phyloP scores from a whole-genome alignment of 192 early-diverging fungal genomes.

The Coemansia sp. region DNA sequence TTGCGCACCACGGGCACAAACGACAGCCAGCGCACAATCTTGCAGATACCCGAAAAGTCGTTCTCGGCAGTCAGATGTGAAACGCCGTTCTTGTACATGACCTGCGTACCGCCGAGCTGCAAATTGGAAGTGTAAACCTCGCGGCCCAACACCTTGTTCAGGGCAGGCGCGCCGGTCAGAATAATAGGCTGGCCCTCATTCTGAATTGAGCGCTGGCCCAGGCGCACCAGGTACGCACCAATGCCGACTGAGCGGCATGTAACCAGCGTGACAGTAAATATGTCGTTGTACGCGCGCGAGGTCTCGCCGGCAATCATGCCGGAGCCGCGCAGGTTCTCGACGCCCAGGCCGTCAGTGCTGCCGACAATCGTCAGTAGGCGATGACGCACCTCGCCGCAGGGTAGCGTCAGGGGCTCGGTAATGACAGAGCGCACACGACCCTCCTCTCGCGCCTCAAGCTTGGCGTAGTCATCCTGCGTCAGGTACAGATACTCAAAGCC shows the following conservation, averaged over 20 bases:
- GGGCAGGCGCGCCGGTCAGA: constrained; percentile 91
- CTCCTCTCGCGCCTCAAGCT: constrained; percentile 57
- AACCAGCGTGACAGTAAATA: constrained; percentile 95
- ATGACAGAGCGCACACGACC: constrained; percentile 68
- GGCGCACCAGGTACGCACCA: constrained; percentile 96
- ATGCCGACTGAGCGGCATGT: constrained; percentile 99
- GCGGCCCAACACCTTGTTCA: constrained; percentile 98
- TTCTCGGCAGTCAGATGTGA: constrained; percentile 96
- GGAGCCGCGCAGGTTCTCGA: constrained; percentile 95
- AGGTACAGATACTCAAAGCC: constrained; percentile 96
- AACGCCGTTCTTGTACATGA: constrained; percentile 99
- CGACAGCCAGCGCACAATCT: constrained; percentile 92
- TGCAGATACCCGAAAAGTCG: constrained; percentile 87
- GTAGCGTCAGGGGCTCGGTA: constrained; percentile 59
- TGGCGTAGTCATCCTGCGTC: constrained; percentile 66
- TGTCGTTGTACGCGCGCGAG: constrained; percentile 93
- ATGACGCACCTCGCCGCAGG: constrained; percentile 75
- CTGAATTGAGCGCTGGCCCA: constrained; percentile 96
- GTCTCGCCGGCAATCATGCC: constrained; percentile 98
- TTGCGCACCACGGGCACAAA: constrained; percentile 79
- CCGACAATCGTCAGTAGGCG: constrained; percentile 89
- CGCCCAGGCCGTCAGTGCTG: constrained; percentile 81
- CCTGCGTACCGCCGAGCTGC: constrained; percentile 97
- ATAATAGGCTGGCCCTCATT: constrained; percentile 99
- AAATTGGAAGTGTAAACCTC: constrained; percentile 98